Conservation (phyloP, 768 basidiomycete genomes). For the Leccinum disarticulatum region DNA sequence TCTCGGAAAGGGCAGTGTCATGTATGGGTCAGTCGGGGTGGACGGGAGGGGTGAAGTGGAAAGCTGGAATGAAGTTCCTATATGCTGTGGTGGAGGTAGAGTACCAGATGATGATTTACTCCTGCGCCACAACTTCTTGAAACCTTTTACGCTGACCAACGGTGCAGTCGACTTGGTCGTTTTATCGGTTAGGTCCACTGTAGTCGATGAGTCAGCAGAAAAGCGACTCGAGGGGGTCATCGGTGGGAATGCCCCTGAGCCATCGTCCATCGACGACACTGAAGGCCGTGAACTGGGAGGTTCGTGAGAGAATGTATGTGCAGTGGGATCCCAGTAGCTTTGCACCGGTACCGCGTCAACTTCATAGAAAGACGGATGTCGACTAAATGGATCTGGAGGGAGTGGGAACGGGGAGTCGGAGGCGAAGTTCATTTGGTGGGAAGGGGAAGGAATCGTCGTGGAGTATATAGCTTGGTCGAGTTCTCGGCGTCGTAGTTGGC, state of each 20-base stretch:
- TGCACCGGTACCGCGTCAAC: slow-evolving; percentile 31
- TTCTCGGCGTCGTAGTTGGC: slow-evolving; percentile 50
- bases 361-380: slow-evolving; percentile 56
- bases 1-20: slow-evolving; percentile 30
- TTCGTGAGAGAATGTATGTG: slow-evolving; percentile 23
- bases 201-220: slow-evolving; percentile 66
- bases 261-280: slow-evolving; percentile 25
- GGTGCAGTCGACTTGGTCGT: slow-evolving; percentile 40
- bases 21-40: slow-evolving; percentile 33
- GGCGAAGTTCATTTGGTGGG: slow-evolving; percentile 21
- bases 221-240: slow-evolving; percentile 60
- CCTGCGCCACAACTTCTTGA: slow-evolving; percentile 79
- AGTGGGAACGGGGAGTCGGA: slow-evolving; percentile 68
- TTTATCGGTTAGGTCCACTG: slow-evolving; percentile 29
- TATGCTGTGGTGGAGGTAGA: slow-evolving; percentile 33
- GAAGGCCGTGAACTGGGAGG: slow-evolving; percentile 24
- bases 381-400: slow-evolving; percentile 82
- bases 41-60: slow-evolving; percentile 33
- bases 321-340: slow-evolving; percentile 45
- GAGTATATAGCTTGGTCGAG: slow-evolving; percentile 52
- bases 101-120: slow-evolving; percentile 48
- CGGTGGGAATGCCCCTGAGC: slow-evolving; percentile 17
- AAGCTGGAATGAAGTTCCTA: slow-evolving; percentile 36
- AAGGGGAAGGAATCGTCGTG: slow-evolving; percentile 33
- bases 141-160: slow-evolving; percentile 69